Conservation (phyloP, 192 early-diverging fungal species). For the Haplosporangium gracile region DNA sequence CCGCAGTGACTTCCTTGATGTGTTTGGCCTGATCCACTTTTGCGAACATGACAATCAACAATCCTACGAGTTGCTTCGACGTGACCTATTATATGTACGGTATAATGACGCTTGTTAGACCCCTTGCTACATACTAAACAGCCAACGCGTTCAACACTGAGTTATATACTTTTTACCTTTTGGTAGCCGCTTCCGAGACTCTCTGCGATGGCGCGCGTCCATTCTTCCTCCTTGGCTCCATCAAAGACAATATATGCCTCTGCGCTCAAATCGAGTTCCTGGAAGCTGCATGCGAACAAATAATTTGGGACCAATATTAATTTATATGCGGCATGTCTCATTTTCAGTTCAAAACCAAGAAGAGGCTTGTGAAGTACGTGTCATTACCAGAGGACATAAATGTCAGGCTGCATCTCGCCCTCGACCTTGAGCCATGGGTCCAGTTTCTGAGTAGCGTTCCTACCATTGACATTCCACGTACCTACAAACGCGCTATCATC, state of each 20-base stretch:
- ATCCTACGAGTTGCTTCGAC: constrained; percentile 90
- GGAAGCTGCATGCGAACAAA: constrained; percentile 72
- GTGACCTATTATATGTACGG: constrained; percentile 57
- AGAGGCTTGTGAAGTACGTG: background rate
- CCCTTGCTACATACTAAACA: background rate
- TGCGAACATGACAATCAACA: constrained; percentile 88
- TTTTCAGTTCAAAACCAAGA: too few species aligned
- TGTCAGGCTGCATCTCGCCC: constrained; percentile 62
- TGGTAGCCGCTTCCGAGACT: constrained; percentile 66
- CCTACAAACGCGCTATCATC: constrained; percentile 76
- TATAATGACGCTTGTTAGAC: background rate
- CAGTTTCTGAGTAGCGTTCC: constrained; percentile 69
- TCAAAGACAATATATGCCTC: constrained; percentile 90
- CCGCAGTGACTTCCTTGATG: constrained; percentile 74
- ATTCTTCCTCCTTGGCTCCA: constrained; percentile 82
- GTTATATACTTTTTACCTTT: constrained; percentile 3
- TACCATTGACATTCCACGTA: constrained; percentile 94
- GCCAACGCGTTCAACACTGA: background rate
- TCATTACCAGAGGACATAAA: constrained; percentile 80
- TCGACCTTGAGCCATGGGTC: constrained; percentile 74
- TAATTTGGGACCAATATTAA: background rate
- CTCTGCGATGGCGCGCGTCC: constrained; percentile 80
- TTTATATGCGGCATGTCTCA: background rate
- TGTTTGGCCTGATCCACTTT: constrained; percentile 61
- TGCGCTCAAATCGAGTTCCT: constrained; percentile 89